These are phyloP conservation scores for Phytophthora boehmeriae DNA, from an alignment of 352 stramenopile genomes.

Conservation along the genomic window DNA sequence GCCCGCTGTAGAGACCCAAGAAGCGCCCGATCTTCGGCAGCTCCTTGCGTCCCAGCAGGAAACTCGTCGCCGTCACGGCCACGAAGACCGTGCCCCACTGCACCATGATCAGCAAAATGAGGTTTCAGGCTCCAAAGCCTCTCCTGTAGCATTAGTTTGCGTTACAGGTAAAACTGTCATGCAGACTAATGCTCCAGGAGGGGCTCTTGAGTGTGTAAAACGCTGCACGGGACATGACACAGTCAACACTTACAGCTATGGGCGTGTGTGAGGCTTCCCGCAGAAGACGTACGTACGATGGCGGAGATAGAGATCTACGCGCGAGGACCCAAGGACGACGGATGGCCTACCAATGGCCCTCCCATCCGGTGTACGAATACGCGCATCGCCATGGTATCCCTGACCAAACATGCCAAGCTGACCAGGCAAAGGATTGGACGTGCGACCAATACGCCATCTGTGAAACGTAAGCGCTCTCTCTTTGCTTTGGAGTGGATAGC, in stretches of 20 bases:
- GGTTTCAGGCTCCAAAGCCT: too few species aligned
- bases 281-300: too few species aligned
- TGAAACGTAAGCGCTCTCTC: conserved; percentile 63
- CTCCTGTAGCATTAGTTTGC: too few species aligned
- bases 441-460: conserved; percentile 83
- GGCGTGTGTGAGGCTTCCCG: too few species aligned
- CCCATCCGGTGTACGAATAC: conserved; percentile 83
- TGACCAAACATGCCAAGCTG: conserved; percentile 93
- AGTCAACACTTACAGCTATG: too few species aligned
- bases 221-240: too few species aligned
- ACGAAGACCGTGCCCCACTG: conserved; percentile 71
- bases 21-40: conserved; percentile 72
- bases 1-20: conserved; percentile 61
- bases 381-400: conserved; percentile 89
- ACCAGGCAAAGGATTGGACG: conserved; percentile 84
- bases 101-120: conserved; percentile 45
- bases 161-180: too few species aligned
- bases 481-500: conserved; percentile 1
- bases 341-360: conserved; percentile 84
- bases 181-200: too few species aligned
- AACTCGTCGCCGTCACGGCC: conserved; percentile 66
- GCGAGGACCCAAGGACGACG: conserved; percentile 79
- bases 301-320: too few species aligned
- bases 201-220: too few species aligned
- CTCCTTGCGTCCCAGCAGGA: conserved; percentile 73